Base-by-base conservation (phyloP, 768 basidiomycete genomes). In the Dendrothele bispora region DNA sequence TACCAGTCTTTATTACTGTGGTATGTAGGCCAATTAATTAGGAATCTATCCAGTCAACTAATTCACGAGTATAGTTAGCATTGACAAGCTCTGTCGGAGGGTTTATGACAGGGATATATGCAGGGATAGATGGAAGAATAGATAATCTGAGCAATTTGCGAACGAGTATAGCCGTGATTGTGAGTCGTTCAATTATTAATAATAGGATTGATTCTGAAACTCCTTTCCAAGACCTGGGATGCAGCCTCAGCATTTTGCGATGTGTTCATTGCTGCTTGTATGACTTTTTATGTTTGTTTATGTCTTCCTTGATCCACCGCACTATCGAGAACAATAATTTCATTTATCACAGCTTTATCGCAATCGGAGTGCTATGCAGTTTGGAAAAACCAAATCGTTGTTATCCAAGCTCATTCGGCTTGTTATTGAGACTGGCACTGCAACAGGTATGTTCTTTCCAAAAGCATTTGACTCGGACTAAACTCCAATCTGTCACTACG, bases 381-480 rank as follows among this genome's bases (percentile, higher is more conserved):
- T 49, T 18, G 17, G n/a, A 7, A 30, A 27, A 5, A 44, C 41
- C 5, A 29, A 49, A 11, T n/a, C 20, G 3, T 18, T 49, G 34
- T 27, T 49, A 15, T 20, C 22, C 6, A 43, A 43, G 24, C 24
- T 49, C 18, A 34, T 44, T 18, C 42, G 41, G 10, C 21, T 49
- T n/a, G 29, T 30, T 5, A 38, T 49, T 7, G 48, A 49, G 37
- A 49, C 48, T 5, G 46, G 46, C 10, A 27, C 46, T 15, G 10
- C 40, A 18, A 48, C 46, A 39, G 46, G 46, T 48, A 8, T 22
- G 46, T 6, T n/a, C n/a, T n/a, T n/a, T n/a, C 17, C 21, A 10
- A 39, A 17, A 7, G 26, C 39, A 3, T 39, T 14, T 2, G 4
- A 39, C 36, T 8, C 21, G n/a, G 36, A 38, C 7, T 18, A 8